phyloP scores from a whole-genome alignment of 345 rosid species.

The Ceriops zippeliana region DNA sequence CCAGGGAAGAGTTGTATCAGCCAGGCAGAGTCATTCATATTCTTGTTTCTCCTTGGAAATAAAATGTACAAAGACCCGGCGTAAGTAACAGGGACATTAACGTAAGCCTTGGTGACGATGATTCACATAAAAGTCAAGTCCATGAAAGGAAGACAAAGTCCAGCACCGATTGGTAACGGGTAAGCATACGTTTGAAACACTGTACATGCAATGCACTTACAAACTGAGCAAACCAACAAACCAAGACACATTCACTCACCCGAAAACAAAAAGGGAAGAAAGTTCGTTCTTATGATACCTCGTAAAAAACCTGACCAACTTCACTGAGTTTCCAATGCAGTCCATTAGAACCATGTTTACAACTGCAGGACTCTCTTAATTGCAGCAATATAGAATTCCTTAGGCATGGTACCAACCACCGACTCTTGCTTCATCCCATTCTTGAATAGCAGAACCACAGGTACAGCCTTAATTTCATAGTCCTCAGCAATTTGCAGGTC shows the following conservation, averaged over 20 bases:
- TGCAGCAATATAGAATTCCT: constrained; percentile 82
- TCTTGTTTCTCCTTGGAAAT: not conserved
- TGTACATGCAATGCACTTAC: constrained; percentile 6
- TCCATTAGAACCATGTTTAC: constrained; percentile 21
- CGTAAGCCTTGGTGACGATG: not conserved
- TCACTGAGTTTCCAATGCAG: not conserved
- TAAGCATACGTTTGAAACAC: not conserved
- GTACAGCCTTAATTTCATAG: constrained; percentile 82
- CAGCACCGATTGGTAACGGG: not conserved
- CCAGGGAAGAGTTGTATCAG: not conserved
- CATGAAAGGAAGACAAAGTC: not conserved
- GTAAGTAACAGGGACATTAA: not conserved
- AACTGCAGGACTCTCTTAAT: constrained; percentile 74
- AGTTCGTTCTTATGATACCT: not conserved
- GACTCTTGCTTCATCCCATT: constrained; percentile 74
- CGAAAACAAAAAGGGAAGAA: not conserved
- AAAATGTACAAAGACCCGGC: not conserved
- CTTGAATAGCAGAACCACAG: constrained; percentile 84
- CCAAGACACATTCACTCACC: not conserved
- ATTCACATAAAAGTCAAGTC: not conserved
- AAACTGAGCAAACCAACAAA: not conserved
- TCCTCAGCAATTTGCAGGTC: constrained; percentile 67
- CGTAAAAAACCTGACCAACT: not conserved
- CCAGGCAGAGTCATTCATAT: not conserved
- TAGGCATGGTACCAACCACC: constrained; percentile 91